Percentiles rank a stretch among this genome's conserved stretches.
phyloP scores from a whole-genome alignment of 305 asterid species.

The Rubia occidens region DNA sequence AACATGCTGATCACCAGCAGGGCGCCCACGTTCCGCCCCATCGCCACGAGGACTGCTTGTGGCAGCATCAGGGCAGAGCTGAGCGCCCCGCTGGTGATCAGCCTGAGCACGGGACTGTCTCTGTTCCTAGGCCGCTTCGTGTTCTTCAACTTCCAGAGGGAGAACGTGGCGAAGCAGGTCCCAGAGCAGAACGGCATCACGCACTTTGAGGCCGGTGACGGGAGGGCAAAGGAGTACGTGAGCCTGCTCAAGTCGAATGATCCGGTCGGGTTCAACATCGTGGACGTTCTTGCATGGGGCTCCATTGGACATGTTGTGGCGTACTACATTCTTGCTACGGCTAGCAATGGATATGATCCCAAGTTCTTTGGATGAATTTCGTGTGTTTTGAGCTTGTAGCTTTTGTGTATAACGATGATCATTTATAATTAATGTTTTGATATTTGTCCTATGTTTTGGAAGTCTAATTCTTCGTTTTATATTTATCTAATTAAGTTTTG shows the following conservation, averaged over 20 bases:
- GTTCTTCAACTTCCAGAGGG: conserved; percentile 91
- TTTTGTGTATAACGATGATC: conserved; percentile 5
- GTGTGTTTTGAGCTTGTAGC: not conserved
- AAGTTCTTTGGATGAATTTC: conserved; percentile 40
- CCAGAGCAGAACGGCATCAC: conserved; percentile 80
- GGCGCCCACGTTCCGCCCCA: conserved; percentile 34
- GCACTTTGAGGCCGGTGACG: conserved; percentile 87
- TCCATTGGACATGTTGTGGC: conserved; percentile 94
- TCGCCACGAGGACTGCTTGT: conserved; percentile 23
- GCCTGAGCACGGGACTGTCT: conserved; percentile 83
- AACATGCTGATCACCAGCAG: conserved; percentile 18
- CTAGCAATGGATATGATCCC: conserved; percentile 91
- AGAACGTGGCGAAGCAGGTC: conserved; percentile 83
- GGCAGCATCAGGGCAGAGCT: conserved; percentile 56
- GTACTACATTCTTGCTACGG: conserved; percentile 76
- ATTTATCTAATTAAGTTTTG: no score
- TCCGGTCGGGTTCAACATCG: conserved; percentile 86
- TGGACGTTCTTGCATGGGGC: conserved; percentile 92
- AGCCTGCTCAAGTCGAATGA: conserved; percentile 83
- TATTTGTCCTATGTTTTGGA: not conserved
- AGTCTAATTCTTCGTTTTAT: no score
- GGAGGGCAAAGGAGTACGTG: conserved; percentile 82
- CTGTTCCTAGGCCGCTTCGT: conserved; percentile 82
- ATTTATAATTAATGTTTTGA: not conserved
- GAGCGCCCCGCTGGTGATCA: conserved; percentile 61